Conservation (phyloP, 2,329 filamentous ascomycete species). For the Fragosphaeria purpurea region DNA sequence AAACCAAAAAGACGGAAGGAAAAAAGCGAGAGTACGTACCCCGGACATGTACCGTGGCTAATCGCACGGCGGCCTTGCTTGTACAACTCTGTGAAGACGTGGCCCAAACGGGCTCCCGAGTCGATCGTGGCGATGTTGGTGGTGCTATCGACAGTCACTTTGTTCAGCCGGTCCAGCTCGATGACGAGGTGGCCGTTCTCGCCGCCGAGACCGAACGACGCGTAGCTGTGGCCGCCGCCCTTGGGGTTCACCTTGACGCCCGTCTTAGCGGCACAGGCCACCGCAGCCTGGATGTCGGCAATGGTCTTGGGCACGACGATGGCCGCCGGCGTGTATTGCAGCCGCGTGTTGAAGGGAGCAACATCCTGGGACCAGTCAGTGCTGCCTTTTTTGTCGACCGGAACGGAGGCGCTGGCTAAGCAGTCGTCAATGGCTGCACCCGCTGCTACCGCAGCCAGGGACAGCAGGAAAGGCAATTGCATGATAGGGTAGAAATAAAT, state of each 20-base stretch:
- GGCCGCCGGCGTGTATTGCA: constrained; percentile 25
- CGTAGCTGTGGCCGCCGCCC: constrained; percentile 43
- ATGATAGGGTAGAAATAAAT: not conserved
- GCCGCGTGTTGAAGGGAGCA: constrained; percentile 19
- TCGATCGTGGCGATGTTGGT: constrained; percentile 34
- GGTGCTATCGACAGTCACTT: constrained; percentile 28
- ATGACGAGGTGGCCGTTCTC: constrained; percentile 38
- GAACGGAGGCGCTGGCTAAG: constrained; percentile 16
- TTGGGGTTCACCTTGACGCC: constrained; percentile 37
- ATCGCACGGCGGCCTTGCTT: constrained; percentile 30
- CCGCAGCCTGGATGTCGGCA: constrained; percentile 35
- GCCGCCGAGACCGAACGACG: constrained; percentile 36
- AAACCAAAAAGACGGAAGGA: no score
- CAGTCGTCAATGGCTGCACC: constrained; percentile 20
- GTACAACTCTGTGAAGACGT: constrained; percentile 31
- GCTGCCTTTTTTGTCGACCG: constrained; percentile 14
- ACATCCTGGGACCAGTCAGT: constrained; percentile 17
- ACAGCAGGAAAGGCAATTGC: not conserved
- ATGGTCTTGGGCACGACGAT: constrained; percentile 32
- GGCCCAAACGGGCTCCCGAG: constrained; percentile 40
- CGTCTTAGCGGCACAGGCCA: constrained; percentile 32
- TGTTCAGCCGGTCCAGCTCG: constrained; percentile 34
- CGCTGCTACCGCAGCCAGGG: not conserved
- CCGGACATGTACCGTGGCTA: constrained; percentile 43
- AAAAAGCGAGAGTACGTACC: constrained; percentile 19